phyloP scores from a whole-genome alignment of 1,284 basidiomycete species.

The Puccinia novopanici region DNA sequence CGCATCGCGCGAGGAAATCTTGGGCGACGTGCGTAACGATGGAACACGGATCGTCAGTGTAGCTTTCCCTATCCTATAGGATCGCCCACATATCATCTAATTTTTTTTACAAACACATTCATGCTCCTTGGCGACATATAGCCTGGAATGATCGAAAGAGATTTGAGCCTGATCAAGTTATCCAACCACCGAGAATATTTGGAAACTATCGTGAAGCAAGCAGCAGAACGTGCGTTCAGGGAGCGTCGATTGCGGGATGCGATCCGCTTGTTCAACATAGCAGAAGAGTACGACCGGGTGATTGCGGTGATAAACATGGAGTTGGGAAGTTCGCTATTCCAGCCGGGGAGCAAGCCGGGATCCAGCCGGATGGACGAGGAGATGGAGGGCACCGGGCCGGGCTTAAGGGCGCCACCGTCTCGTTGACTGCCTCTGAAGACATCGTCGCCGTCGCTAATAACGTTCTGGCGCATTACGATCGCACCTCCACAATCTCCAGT shows the following conservation, averaged over 20 bases:
- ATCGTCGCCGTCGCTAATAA: constrained; percentile 77
- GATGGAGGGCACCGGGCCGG: constrained; percentile 35
- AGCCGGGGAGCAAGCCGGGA: constrained; percentile 60
- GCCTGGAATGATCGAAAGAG: constrained; percentile 84
- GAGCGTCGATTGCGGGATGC: constrained; percentile 77
- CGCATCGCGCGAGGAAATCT: constrained; percentile 77
- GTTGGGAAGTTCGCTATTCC: constrained; percentile 78
- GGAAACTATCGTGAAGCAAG: constrained; percentile 76
- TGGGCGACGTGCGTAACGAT: constrained; percentile 85
- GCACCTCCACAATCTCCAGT: constrained; percentile 72
- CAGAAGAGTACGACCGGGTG: constrained; percentile 85
- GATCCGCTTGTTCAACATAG: constrained; percentile 92
- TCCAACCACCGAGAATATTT: constrained; percentile 73
- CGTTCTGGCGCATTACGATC: constrained; percentile 83
- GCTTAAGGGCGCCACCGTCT: constrained; percentile 59
- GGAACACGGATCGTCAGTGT: constrained; percentile 78
- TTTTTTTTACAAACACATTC: background rate
- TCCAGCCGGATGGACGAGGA: constrained; percentile 18
- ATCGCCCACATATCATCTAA: background rate
- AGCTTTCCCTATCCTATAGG: background rate
- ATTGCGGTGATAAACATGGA: constrained; percentile 83
- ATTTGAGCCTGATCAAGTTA: constrained; percentile 75
- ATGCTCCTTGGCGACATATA: constrained; percentile 58
- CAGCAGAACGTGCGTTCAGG: constrained; percentile 73
- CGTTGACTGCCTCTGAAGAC: constrained; percentile 69